Evolutionary conservation across 106 monocot species (phyloP), one percentile per base, ranked within the genome.

Genomic region (Dendrobium catenatum): DNA sequence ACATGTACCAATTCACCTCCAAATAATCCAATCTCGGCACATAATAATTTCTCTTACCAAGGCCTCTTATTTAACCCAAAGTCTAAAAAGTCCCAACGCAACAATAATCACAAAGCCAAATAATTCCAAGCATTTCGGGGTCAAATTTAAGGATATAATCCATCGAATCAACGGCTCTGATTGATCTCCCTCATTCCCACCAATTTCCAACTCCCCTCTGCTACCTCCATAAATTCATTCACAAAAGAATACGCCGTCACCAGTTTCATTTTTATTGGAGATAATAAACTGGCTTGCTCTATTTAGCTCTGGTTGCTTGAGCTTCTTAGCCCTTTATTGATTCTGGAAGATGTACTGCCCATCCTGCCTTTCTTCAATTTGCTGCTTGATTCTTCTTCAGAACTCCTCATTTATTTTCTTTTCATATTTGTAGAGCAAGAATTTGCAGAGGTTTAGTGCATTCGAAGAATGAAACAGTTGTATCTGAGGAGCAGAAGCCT

Each of bases 401-500:
- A 11, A 9, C 24, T 75, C 19, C 31, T 27, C 74, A 4, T 74
- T 74, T 15, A 15, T 15, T 72, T 11, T 72, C 72, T 72, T 33
- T 33, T 72, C 77, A 46, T 44, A 44, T 75, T 44, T 26, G 11
- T 37, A 37, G 15, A 77, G 77, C 24, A 55, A 29, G 15, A 40
- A 11, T 55, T 29, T 16, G 18, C 56, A 56, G 56, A 56, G 15
- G 11, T 61, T 61, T 22, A 29, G 3, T 27, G 47, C 4, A 43
- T 20, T 13, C 18, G 26, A 5, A 80, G 42, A 80, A 86, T 86
- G 86, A 58, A 47, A 64, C 86, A 85, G 20, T 67, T 88, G 15
- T 76, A 73, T 47, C 68, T 82, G 10, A 86, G 88, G 37, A 86
- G 86, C 81, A 84, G 84, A 80, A 88, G 82, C 86, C 72, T 88